A percentile compares a stretch with the other conserved stretches of the same genome.
Evolutionary conservation across 1,284 basidiomycete genomes (phyloP).

Genomic region (Meripilus lineatus): DNA sequence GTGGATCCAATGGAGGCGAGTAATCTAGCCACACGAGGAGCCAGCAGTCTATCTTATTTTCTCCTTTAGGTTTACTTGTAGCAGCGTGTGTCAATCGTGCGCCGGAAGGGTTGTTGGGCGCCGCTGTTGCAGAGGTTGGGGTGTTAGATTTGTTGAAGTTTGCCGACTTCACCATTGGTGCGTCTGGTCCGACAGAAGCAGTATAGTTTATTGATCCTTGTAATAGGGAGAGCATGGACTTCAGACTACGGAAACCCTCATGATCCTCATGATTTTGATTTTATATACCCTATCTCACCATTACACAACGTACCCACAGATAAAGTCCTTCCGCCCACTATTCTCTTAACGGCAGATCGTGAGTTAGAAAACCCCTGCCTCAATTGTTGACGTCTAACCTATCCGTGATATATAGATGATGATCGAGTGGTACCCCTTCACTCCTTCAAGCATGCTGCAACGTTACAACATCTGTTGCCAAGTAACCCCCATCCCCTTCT

Average conservation of each 20-base stretch:
- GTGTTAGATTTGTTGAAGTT: slow-evolving; percentile 81
- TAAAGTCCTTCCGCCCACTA: slow-evolving; percentile 57
- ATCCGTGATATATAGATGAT: slow-evolving; percentile 49
- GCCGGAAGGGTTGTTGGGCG: slow-evolving; percentile 73
- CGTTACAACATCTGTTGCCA: slow-evolving; percentile 60
- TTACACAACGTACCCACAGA: slow-evolving; percentile 67
- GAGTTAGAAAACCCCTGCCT: slow-evolving; percentile 25
- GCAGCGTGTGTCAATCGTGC: slow-evolving; percentile 80
- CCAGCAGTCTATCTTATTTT: slow-evolving; percentile 11
- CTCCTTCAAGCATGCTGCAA: slow-evolving; percentile 76
- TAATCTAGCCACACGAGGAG: slow-evolving; percentile 8
- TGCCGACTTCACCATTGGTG: neutral
- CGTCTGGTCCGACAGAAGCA: neutral
- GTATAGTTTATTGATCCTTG: neutral
- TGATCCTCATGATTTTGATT: slow-evolving; percentile 74
- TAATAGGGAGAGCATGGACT: slow-evolving; percentile 76
- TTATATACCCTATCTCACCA: slow-evolving; percentile 74
- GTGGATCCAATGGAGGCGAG: slow-evolving; percentile 74
- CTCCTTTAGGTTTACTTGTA: slow-evolving; percentile 62
- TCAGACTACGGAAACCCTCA: slow-evolving; percentile 82
- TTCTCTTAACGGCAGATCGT: slow-evolving; percentile 79
- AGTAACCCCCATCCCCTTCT: slow-evolving; percentile 67
- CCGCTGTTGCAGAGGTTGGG: slow-evolving; percentile 77
- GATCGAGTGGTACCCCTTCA: slow-evolving; percentile 81
- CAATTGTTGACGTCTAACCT: neutral